Evolutionary conservation across 768 basidiomycete genomes (phyloP).

Genomic region (Mycena amicta): DNA sequence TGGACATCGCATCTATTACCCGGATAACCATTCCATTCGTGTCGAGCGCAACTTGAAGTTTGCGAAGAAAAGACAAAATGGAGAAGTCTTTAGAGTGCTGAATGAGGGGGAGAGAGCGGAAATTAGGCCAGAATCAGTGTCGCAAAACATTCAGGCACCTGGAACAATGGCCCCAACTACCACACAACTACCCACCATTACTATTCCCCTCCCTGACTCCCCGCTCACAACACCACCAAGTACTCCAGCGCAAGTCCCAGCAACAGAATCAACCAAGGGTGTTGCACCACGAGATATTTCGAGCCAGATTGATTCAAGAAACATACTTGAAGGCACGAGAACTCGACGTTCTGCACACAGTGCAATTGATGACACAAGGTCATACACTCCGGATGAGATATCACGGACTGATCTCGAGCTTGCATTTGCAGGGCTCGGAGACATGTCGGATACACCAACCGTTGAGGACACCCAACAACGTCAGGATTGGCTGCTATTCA

Average conservation of each 20-base stretch:
- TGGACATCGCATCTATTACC: constrained; percentile 34
- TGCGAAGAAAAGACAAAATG: neutral
- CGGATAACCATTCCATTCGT: constrained; percentile 21
- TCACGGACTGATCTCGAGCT: neutral
- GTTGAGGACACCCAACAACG: neutral
- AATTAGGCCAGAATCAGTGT: neutral
- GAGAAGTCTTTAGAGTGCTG: neutral
- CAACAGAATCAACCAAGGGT: too few species aligned
- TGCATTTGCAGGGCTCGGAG: neutral
- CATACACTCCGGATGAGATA: too few species aligned
- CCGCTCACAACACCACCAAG: neutral
- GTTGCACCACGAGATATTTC: constrained; percentile 5
- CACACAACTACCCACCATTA: neutral
- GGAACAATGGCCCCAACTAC: neutral
- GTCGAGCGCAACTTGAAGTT: constrained; percentile 34
- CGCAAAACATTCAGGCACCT: constrained; percentile 1
- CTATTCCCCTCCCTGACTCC: neutral
- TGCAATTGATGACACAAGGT: neutral
- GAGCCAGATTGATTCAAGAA: constrained; percentile 1
- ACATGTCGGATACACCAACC: neutral
- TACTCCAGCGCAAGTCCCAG: neutral
- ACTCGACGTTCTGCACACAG: neutral
- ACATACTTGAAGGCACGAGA: constrained; percentile 8
- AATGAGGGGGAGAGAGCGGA: constrained; percentile 3
- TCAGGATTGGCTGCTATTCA: neutral